Conservation (phyloP, 352 stramenopile genomes). For the Globisporangium nodosum region DNA sequence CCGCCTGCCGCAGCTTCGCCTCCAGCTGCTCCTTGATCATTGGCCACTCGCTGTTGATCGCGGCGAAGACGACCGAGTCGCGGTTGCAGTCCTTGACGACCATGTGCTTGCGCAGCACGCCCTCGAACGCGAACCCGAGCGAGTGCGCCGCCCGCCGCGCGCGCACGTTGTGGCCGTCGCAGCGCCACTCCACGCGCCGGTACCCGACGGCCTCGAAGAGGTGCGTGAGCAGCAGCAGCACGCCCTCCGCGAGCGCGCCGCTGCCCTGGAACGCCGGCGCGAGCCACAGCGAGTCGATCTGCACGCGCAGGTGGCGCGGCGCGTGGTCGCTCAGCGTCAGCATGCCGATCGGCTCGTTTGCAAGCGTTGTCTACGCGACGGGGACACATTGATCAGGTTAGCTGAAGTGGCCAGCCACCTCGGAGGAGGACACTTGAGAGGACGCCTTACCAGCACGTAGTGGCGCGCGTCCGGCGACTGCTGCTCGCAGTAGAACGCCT, state of each 20-base stretch:
- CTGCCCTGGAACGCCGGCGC: conserved; percentile 66
- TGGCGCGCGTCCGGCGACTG: conserved; percentile 34
- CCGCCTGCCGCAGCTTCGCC: conserved; percentile 25
- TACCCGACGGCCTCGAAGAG: conserved; percentile 69
- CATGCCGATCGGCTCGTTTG: conserved; percentile 64
- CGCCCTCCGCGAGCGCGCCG: conserved; percentile 39
- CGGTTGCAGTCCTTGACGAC: conserved; percentile 82
- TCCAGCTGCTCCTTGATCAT: conserved; percentile 61
- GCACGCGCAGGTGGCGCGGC: conserved; percentile 67
- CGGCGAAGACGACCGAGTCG: conserved; percentile 80
- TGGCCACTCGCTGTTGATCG: conserved; percentile 86
- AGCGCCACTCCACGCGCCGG: conserved; percentile 83
- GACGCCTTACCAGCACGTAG: conserved; percentile 44
- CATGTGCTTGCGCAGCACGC: conserved; percentile 83
- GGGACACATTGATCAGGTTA: not conserved
- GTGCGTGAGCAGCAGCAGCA: conserved; percentile 66
- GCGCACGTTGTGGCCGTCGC: conserved; percentile 85
- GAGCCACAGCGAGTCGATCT: conserved; percentile 80
- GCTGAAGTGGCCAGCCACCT: not conserved
- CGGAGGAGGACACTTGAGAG: not conserved
- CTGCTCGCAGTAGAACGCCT: conserved; percentile 25
- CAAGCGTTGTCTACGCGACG: conserved; percentile 27
- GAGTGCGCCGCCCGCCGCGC: conserved; percentile 70
- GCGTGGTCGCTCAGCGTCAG: conserved; percentile 69
- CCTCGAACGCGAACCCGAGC: conserved; percentile 84